Conservation (phyloP, 371 early-diverging fungal genomes). For the Mucor saturninus region DNA sequence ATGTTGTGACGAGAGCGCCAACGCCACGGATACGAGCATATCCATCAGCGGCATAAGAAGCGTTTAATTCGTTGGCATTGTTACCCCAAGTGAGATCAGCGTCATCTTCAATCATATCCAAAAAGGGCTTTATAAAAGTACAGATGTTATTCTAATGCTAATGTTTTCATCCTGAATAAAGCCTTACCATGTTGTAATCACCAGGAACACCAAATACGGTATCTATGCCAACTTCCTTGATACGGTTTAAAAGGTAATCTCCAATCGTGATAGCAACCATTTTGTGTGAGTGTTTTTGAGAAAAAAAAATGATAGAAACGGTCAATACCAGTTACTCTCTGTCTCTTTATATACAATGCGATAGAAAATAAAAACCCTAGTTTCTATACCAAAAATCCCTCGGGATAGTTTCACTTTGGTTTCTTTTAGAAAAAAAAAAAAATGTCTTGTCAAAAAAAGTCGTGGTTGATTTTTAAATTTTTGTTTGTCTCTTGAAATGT, state of each 20-base stretch:
- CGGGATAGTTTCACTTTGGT: too few relatives aligned
- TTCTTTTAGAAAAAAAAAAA: too few relatives aligned
- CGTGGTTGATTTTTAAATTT: too few relatives aligned
- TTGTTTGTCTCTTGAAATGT: too few relatives aligned
- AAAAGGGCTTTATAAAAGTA: conserved; percentile 17
- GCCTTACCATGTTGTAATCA: conserved; percentile 53
- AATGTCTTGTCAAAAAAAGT: too few relatives aligned
- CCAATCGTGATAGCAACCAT: conserved; percentile 35
- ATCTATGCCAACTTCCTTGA: conserved; percentile 51
- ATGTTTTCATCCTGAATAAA: background rate
- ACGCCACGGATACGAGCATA: conserved; percentile 49
- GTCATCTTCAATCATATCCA: conserved; percentile 46
- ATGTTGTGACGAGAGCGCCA: conserved; percentile 56
- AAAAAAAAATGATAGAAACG: background rate
- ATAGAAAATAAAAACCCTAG: too few relatives aligned
- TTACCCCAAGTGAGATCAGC: conserved; percentile 42
- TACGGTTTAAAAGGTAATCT: conserved; percentile 40
- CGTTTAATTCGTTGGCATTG: conserved; percentile 52
- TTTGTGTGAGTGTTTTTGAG: background rate
- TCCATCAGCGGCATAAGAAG: conserved; percentile 60
- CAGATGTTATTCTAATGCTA: background rate
- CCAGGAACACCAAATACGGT: conserved; percentile 55
- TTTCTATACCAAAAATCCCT: too few relatives aligned
- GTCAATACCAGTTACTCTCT: too few relatives aligned
- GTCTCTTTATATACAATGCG: too few relatives aligned